Evolutionary conservation across 352 stramenopile genomes (phyloP).

Genomic region (Pythium myriotylum): DNA sequence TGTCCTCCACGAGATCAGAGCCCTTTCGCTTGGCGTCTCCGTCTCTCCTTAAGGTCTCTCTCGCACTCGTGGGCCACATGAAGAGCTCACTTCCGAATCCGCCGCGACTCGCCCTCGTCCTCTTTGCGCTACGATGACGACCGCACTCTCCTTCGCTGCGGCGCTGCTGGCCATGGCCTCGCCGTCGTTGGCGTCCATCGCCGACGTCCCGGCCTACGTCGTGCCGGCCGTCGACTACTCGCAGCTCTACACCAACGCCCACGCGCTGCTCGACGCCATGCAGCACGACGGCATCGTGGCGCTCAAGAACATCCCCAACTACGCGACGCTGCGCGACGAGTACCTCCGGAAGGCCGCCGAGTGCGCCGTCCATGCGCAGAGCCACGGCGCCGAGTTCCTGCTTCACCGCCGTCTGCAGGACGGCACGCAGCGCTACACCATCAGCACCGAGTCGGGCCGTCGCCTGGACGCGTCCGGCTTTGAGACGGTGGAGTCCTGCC

Average conservation of each 20-base stretch:
- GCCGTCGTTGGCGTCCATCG: constrained; percentile 15
- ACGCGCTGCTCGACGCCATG: constrained; percentile 49
- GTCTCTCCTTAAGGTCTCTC: neutral
- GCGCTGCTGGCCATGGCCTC: neutral
- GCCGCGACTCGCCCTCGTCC: neutral
- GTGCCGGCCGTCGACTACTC: constrained; percentile 63
- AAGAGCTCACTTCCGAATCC: constrained; percentile 20
- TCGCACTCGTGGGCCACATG: neutral
- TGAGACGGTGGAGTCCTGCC: constrained; percentile 51
- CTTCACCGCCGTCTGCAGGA: constrained; percentile 67
- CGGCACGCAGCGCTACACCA: constrained; percentile 73
- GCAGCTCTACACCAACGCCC: constrained; percentile 35
- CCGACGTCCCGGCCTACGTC: constrained; percentile 45
- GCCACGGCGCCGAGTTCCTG: constrained; percentile 61
- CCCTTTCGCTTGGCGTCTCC: neutral
- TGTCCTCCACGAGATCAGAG: neutral
- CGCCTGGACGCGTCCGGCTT: constrained; percentile 39
- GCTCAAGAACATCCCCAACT: constrained; percentile 73
- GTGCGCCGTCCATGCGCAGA: constrained; percentile 57
- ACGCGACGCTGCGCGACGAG: constrained; percentile 42
- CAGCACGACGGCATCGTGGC: constrained; percentile 75
- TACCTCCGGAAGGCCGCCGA: constrained; percentile 61
- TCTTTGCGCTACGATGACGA: constrained; percentile 6
- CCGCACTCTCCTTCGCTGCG: neutral
- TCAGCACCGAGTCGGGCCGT: constrained; percentile 64